Evolutionary conservation across 192 early-diverging fungal species (phyloP).

Genomic region (Dispira parvispora): DNA sequence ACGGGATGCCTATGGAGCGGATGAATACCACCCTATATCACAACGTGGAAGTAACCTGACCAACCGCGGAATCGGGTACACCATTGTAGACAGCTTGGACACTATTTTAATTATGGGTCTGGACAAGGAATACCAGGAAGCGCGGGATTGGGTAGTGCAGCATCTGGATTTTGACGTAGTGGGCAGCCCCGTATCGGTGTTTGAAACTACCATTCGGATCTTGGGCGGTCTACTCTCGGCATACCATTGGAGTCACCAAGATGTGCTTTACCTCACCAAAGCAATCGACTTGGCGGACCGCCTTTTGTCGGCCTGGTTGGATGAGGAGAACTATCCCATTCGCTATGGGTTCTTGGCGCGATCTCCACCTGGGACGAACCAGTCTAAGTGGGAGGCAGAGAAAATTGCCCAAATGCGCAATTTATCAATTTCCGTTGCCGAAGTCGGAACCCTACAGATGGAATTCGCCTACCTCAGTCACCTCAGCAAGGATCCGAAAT

Average conservation of each 20-base stretch:
- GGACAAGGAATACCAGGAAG: conserved; percentile 54
- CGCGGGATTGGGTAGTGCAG: conserved; percentile 47
- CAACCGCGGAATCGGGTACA: conserved; percentile 49
- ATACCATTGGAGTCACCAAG: conserved; percentile 43
- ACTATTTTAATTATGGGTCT: conserved; percentile 71
- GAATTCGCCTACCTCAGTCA: conserved; percentile 79
- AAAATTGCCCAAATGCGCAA: background rate
- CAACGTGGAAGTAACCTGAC: conserved; percentile 47
- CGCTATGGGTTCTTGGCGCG: background rate
- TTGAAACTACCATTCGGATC: conserved; percentile 81
- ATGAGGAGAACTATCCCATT: background rate
- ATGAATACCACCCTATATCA: conserved; percentile 68
- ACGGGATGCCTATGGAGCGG: conserved; percentile 63
- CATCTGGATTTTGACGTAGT: conserved; percentile 45
- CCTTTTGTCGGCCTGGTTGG: conserved; percentile 42
- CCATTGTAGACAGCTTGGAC: conserved; percentile 75
- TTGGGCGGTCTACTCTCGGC: conserved; percentile 74
- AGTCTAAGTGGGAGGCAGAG: background rate
- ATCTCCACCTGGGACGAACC: background rate
- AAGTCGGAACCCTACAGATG: conserved; percentile 72
- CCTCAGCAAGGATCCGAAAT: conserved; percentile 58
- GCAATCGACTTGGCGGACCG: conserved; percentile 61
- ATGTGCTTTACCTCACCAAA: conserved; percentile 44
- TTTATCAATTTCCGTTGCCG: conserved; percentile 27
- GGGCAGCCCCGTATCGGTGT: conserved; percentile 47